Base-by-base conservation (phyloP, 2,329 filamentous ascomycete genomes). In the Tricladium varicosporioides region DNA sequence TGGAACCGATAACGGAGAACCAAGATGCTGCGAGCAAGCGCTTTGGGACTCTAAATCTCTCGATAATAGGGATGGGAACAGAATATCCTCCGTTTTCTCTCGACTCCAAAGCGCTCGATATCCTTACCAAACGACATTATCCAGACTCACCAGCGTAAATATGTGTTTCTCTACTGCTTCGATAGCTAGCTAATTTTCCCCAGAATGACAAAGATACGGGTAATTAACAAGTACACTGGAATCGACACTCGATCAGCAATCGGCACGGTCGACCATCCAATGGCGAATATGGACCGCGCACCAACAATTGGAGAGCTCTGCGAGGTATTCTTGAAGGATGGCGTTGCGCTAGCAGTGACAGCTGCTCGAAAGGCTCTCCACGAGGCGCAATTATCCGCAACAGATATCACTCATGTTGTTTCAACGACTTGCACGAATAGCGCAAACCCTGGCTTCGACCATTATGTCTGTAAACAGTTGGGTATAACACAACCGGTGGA, bases 401-500 rank as follows among this genome's bases (percentile, higher is more conserved):
- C 67, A 2, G 74, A 84, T 51, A 84, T 89, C 60, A 89, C 85
- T 2, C 86, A 89, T 64, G 76, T 87, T 43, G 84, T 89, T 8
- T 81, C 84, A 19, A 86, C 84, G 0, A 88, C 85, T 5, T 88
- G 86, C 68, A 89, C 85, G 8, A 83, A 88, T 67, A 86, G 83
- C 61, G 84, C 84, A 14, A 88, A 88, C 67, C 85, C 85, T 0
- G 85, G 85, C 1, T 88, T 84, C 66, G 86, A 88, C 63, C 83
- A 87, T 68, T 86, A 77, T 60, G 82, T 88, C 19, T 79, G 79
- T 52, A 83, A 82, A 65, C 73, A 76, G 4, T 72, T 89, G 2
- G 82, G 83, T 0, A 74, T 88, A 31, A 74, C 75, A n/a, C 74
- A 78, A 33, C 73, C 73, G n/a, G 78, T 85, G 2, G 84, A 89